These are phyloP conservation scores for Leccinum variicolor DNA, from an alignment of 768 basidiomycete genomes.

Conservation along the genomic window DNA sequence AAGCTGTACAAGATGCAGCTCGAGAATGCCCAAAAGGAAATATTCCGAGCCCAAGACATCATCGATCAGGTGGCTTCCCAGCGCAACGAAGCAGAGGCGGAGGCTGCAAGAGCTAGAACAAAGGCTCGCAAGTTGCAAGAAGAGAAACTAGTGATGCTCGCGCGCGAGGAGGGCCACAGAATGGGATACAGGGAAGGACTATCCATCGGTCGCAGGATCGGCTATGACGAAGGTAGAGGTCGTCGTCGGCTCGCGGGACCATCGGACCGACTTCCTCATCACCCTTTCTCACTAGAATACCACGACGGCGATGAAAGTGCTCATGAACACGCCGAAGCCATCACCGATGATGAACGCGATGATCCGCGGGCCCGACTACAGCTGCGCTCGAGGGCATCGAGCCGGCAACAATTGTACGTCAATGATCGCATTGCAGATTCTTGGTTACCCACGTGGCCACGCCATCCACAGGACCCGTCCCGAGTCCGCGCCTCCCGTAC, in stretches of 20 bases:
- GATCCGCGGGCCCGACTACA: constrained; percentile 13
- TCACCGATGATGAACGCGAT: constrained; percentile 21
- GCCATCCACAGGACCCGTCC: constrained; percentile 21
- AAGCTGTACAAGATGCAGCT: constrained; percentile 44
- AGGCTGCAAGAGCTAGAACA: constrained; percentile 43
- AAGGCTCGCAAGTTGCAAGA: constrained; percentile 42
- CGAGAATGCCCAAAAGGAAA: constrained; percentile 43
- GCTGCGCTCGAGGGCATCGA: constrained; percentile 15
- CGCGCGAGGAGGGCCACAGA: constrained; percentile 42
- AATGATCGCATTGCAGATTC: background rate
- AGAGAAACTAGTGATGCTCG: constrained; percentile 37
- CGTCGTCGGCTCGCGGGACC: constrained; percentile 7
- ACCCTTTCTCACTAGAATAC: constrained; percentile 10
- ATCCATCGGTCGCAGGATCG: constrained; percentile 29
- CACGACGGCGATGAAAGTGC: constrained; percentile 13
- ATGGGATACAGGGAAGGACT: constrained; percentile 43
- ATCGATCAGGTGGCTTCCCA: constrained; percentile 41
- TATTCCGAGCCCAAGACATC: constrained; percentile 40
- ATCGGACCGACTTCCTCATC: constrained; percentile 11
- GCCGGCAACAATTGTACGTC: constrained; percentile 25
- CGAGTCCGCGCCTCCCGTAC: constrained; percentile 28
- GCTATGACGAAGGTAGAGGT: constrained; percentile 27
- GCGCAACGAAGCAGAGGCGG: constrained; percentile 44
- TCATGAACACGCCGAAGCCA: constrained; percentile 9
- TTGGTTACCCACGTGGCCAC: constrained; percentile 15